Percentiles rank a stretch among this genome's conserved stretches.
Conservation (phyloP, 768 basidiomycete genomes). For the Xerocomus brunneocitrinus region DNA sequence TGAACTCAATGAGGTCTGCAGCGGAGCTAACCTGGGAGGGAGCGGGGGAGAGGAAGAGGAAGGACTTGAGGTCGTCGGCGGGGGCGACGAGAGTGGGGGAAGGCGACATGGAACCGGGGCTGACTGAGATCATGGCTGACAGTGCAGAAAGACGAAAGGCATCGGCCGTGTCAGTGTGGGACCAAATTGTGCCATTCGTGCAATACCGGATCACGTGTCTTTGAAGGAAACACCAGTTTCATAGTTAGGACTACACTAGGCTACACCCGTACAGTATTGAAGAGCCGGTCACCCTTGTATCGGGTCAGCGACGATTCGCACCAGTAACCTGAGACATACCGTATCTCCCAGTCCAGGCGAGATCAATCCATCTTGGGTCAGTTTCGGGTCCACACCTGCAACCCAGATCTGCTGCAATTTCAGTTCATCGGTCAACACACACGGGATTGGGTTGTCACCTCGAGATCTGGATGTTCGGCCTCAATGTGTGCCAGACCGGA, state of each 20-base stretch:
- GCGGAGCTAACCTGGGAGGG: conserved; percentile 34
- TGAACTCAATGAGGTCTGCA: conserved; percentile 62
- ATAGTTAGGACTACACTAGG: background rate
- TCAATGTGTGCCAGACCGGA: conserved; percentile 68
- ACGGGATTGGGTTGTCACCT: conserved; percentile 41
- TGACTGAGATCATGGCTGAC: background rate
- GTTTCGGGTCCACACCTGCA: conserved; percentile 68
- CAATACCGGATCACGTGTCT: conserved; percentile 29
- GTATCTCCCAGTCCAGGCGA: conserved; percentile 90
- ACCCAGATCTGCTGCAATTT: conserved; percentile 68
- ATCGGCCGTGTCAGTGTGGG: conserved; percentile 13
- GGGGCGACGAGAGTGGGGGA: conserved; percentile 34
- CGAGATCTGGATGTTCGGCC: conserved; percentile 67
- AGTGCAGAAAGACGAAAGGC: background rate
- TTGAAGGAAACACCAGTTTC: background rate
- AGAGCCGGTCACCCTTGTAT: conserved; percentile 75
- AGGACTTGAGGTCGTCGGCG: conserved; percentile 29
- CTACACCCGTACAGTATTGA: conserved; percentile 58
- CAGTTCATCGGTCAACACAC: background rate
- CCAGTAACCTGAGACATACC: conserved; percentile 40
- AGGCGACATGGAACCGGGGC: conserved; percentile 18
- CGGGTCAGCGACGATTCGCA: background rate
- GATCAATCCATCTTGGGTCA: conserved; percentile 77
- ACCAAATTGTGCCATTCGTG: conserved; percentile 30
- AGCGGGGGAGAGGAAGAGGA: conserved; percentile 1